Evolutionary conservation across 495 filamentous ascomycete genomes (phyloP), one percentile per base, ranked within the genome.

Genomic region (Neurospora sp.): DNA sequence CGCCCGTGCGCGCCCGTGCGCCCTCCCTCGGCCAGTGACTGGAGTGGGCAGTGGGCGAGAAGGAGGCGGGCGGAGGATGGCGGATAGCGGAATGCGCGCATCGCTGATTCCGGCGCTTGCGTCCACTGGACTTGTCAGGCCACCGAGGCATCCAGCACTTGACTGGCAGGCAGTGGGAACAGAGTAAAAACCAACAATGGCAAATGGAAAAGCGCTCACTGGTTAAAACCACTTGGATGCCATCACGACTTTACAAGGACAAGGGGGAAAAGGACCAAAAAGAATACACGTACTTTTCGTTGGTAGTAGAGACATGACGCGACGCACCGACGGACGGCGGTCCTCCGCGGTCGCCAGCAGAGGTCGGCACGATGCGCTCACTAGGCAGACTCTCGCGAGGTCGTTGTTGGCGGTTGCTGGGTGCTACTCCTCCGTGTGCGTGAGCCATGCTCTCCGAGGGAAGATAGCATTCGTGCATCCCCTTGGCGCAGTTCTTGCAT

Each of bases 401-500:
- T 9, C 80, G 78, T 68, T 80, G 79, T 69, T 75, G 78, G 41
- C 78, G 74, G 3, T 77, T 77, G 41, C 78, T 79, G 3, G 80
- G 80, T 53, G 80, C 81, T 6, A 81, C 78, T 65, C 80, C 80
- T 72, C 85, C 84, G 72, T 84, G 84, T 71, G 84, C 84, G 71
- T 85, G 84, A 76, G 81, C 80, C 81, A 85, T 84, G 27, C 80
- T 82, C 78, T 87, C 85, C 12, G 84, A 86, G 22, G 85, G 85
- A 4, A 87, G 78, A 75, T 87, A 87, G 75, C 85, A 87, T 70
- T 87, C 85, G 75, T 87, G 85, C 81, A 86, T 80, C 70, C 85
- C 85, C 75, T 87, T 87, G n/a, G 85, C 83, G 75, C 85, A 87
- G 77, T 87, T 87, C 75, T 83, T 83, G 78, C 85, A 87, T 22